Conservation (phyloP, 1,139 yeast genomes). For the Yamadazyma spencermartinsiae region DNA sequence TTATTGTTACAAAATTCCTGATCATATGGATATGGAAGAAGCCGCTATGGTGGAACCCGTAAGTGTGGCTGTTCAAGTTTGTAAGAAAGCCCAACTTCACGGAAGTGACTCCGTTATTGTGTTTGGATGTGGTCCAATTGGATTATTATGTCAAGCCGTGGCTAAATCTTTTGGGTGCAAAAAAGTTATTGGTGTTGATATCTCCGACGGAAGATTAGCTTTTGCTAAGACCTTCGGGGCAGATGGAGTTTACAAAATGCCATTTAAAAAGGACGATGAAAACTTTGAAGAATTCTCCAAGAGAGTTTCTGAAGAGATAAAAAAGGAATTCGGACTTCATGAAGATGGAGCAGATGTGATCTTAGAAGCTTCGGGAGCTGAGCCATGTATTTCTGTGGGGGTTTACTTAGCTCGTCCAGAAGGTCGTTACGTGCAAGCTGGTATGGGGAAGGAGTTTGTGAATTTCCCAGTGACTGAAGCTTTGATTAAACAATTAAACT, state of each 20-base stretch:
- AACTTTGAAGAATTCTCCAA: slow-evolving; percentile 15
- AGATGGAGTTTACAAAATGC: slow-evolving; percentile 20
- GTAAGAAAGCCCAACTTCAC: slow-evolving; percentile 27
- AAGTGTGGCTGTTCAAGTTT: slow-evolving; percentile 33
- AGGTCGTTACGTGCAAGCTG: slow-evolving; percentile 66
- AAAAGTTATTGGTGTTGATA: slow-evolving; percentile 30
- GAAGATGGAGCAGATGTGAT: slow-evolving; percentile 49
- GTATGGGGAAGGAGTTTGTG: slow-evolving; percentile 62
- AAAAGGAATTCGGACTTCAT: slow-evolving; percentile 29
- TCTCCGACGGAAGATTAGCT: slow-evolving; percentile 27
- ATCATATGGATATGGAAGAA: slow-evolving; percentile 27
- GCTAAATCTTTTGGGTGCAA: slow-evolving; percentile 32
- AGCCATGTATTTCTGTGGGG: slow-evolving; percentile 62
- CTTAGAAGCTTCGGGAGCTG: slow-evolving; percentile 71
- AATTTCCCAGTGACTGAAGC: slow-evolving; percentile 67
- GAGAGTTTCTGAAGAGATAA: slow-evolving; percentile 14
- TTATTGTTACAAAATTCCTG: slow-evolving; percentile 41
- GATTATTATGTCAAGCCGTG: slow-evolving; percentile 28
- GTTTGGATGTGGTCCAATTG: slow-evolving; percentile 38
- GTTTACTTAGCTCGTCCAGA: slow-evolving; percentile 54
- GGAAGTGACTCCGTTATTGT: slow-evolving; percentile 28
- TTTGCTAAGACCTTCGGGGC: slow-evolving; percentile 30
- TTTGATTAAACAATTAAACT: slow-evolving; percentile 61
- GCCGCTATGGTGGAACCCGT: slow-evolving; percentile 36
- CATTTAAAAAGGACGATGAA: slow-evolving; percentile 15